Base-by-base conservation (phyloP, 1,284 basidiomycete species). In the Irpex rosettiformis region DNA sequence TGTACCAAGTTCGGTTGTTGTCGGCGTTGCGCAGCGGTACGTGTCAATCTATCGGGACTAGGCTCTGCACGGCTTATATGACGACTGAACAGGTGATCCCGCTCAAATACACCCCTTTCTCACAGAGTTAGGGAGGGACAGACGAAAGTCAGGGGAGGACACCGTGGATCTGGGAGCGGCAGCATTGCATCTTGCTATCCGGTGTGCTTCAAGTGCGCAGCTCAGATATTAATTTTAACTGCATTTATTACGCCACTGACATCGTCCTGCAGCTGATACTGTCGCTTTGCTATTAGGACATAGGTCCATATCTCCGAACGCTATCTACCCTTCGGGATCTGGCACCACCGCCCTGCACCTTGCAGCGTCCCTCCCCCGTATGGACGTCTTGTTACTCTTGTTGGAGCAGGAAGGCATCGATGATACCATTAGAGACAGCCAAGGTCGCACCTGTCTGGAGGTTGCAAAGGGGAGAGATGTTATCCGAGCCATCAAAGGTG, bases 271-370 rank as follows among this genome's bases (percentile, higher is more conserved):
- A 90, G 83, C 74, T 47, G 80, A 86, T 48, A 90, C 86, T 7
- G 81, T 93, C 8, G 71, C 82, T 2, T 76, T 93, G 4, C 78
- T 96, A 13, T 76, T 94, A 52, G 80, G 84, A 8, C 82, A 94
- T 75, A 81, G 88, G 63, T 79, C 85, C 30, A 88, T 93, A 30
- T 92, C 90, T 40, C 89, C 91, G 0, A 90, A 91, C 65, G 84
- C 88, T 11, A 71, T 88, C 16, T 80, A 92, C 58, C 85, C 88
- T 0, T 79, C 83, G 0, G 83, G 80, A 1, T 87, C 89, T 0
- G 86, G 88, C 2, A 91, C 88, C 4, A 95, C 94, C 0, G 81
- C 95, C 0, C 79, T 98, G 0, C 96, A 98, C 70, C 81, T 98
- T 7, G 94, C 95, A 0, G 86, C 91, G 0, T 86, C 88, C 0